Evolutionary conservation across 768 basidiomycete genomes (phyloP), one percentile per base, ranked within the genome.

Genomic region (Cyathus striatus): DNA sequence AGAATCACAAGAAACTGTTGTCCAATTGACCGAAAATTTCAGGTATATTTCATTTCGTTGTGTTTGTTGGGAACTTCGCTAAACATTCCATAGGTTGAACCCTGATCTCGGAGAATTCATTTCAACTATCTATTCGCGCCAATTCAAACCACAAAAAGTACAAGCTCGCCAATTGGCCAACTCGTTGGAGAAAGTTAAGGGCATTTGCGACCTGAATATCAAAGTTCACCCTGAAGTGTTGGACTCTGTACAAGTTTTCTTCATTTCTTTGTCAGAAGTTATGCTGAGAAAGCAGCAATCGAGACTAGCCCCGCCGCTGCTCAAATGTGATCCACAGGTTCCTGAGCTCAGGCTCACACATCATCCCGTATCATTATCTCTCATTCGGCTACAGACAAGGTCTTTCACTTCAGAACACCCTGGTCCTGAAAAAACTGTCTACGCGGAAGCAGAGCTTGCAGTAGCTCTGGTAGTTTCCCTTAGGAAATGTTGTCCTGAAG

Each of bases 81-180:
- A 13, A 33, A 25, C 35, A 35, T 33, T 30, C 6, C 3, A 39
- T 46, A 76, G 74, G 34, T 55, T 78, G 35, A 78, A 76, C 44
- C 68, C 72, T 2, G 75, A 78, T 44, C 58, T 78, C 6, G 73
- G 73, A n/a, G 71, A 72, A 40, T 78, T 76, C 47, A 68, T 78
- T 3, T 70, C 73, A 0, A 75, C 70, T 0, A 78, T 76, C 20
- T 78, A 78, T 48, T 64, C 68, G 3, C 59, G 68, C 23, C 62
- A 66, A 20, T 75, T 76, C 53, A 72, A 67, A 43, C 64, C 72
- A 1, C 72, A 75, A 56, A 78, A 75, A 44, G 52, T 59, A 2
- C 73, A 76, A 49, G 59, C 64, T 5, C 58, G 60, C 6, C 61
- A 68, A 30, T 55, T 75, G 6, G 70, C 68, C 1, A 47, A 50